Evolutionary conservation across 352 stramenopile genomes (phyloP), one percentile per base, ranked within the genome.

Genomic region (Phytophthora ohioensis): DNA sequence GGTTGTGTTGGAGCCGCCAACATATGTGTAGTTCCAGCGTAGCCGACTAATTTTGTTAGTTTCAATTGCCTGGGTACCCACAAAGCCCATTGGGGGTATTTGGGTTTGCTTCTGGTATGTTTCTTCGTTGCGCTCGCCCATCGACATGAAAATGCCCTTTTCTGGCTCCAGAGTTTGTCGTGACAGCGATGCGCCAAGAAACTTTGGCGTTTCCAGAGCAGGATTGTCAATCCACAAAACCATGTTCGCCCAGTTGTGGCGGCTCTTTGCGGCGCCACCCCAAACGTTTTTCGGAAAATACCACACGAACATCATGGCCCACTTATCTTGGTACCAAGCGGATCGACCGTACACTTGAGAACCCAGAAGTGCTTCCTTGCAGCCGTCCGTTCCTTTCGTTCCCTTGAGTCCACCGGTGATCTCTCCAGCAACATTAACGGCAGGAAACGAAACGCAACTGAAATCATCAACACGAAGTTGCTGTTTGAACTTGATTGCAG

Each of bases 141-240:
- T 21, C 17, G 17, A 21, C 17, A 21, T 21, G 17, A 21, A 21
- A 21, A 21, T 21, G 17, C 17, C 17, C 17, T 21, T 21, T 21
- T 21, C 17, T 21, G 17, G 17, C n/a, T 45, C n/a, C 11, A 10
- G 38, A n/a, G 38, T 43, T 12, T 43, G 38, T 43, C 7, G 21
- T 12, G 38, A 61, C 5, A 52, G 7, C 5, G 57, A 65, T 4
- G 55, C 35, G 0, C 31, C 46, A 34, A 65, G 3, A 13, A 65
- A 49, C 27, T 49, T 57, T 4, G 45, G 57, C 0, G 17, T 42
- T 3, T 51, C 27, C 35, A 49, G 3, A 3, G 15, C 36, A 39
- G 47, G 45, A 43, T 65, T 49, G 15, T 65, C 35, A 7, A 65
- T 6, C 57, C 57, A 65, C n/a, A 65, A 10, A 7, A 65, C 46